phyloP scores from a whole-genome alignment of 441 rosid species.

The Hura crepitans region DNA sequence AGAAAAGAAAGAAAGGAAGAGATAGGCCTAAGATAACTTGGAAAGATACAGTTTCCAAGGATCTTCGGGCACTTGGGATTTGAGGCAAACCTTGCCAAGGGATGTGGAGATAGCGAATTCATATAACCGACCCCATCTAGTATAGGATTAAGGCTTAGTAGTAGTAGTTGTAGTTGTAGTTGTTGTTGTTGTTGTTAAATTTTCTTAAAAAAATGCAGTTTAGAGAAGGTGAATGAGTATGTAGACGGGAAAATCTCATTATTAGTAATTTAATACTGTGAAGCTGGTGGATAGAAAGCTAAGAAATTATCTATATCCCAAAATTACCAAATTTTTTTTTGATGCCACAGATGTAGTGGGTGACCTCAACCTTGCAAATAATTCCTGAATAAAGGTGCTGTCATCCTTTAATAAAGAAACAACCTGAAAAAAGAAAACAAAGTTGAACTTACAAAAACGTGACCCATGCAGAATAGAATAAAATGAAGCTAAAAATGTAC shows the following conservation, averaged over 20 bases:
- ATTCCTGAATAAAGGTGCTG: slow-evolving; percentile 83
- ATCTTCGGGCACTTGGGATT: too few species aligned
- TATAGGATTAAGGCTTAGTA: too few species aligned
- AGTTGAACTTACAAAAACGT: slow-evolving; percentile 10
- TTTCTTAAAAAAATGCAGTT: too few species aligned
- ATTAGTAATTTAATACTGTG: background rate
- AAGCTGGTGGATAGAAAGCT: background rate
- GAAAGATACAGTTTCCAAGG: too few species aligned
- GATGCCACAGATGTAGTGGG: slow-evolving; percentile 68
- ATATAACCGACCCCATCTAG: too few species aligned
- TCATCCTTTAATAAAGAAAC: slow-evolving; percentile 94
- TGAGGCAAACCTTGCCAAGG: too few species aligned
- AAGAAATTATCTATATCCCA: slow-evolving; percentile 4
- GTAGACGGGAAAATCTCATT: background rate
- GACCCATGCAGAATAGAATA: background rate
- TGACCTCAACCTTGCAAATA: slow-evolving; percentile 79
- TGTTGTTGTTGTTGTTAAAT: too few species aligned
- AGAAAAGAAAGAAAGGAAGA: too few species aligned
- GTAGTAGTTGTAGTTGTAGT: too few species aligned
- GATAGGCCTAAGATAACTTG: too few species aligned
- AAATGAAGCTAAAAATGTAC: background rate
- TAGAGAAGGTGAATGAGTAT: background rate
- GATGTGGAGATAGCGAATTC: too few species aligned
- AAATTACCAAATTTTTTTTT: slow-evolving; percentile 87
- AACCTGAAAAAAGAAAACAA: slow-evolving; percentile 49